Percentiles rank a stretch among this genome's conserved stretches.
Evolutionary conservation across 1,139 yeast species (phyloP).

Genomic region (Pichia sp.): DNA sequence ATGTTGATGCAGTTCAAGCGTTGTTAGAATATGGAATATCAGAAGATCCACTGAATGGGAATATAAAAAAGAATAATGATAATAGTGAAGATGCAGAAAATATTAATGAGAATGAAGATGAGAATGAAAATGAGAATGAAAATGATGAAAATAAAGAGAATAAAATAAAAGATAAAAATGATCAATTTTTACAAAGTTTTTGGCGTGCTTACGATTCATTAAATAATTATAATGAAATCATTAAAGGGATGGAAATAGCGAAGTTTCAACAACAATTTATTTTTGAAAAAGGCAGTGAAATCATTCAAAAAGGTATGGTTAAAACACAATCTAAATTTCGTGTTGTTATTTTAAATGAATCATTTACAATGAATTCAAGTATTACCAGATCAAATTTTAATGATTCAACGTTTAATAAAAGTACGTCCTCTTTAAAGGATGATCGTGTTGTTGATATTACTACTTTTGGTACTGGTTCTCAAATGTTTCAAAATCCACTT

Average conservation of each 20-base stretch:
- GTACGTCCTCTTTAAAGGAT: slow-evolving; percentile 16
- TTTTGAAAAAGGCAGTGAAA: slow-evolving; percentile 82
- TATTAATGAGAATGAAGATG: not conserved
- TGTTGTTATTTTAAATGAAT: slow-evolving; percentile 83
- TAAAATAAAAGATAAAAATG: slow-evolving; percentile 36
- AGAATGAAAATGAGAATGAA: not conserved
- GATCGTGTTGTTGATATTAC: slow-evolving; percentile 33
- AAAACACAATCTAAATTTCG: slow-evolving; percentile 78
- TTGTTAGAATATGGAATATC: slow-evolving; percentile 58
- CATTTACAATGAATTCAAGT: slow-evolving; percentile 24
- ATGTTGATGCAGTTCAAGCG: slow-evolving; percentile 84
- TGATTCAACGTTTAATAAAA: slow-evolving; percentile 15
- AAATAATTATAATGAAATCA: slow-evolving; percentile 51
- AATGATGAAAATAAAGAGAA: slow-evolving; percentile 1
- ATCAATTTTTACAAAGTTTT: slow-evolving; percentile 79
- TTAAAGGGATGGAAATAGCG: slow-evolving; percentile 73
- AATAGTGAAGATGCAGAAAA: not conserved
- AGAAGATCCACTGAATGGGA: slow-evolving; percentile 1
- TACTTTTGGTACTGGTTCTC: slow-evolving; percentile 42
- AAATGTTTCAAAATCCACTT: slow-evolving; percentile 75
- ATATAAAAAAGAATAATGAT: not conserved
- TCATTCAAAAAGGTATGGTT: slow-evolving; percentile 74
- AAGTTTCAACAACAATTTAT: slow-evolving; percentile 77
- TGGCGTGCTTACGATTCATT: slow-evolving; percentile 97
- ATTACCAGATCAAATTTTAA: slow-evolving; percentile 15